These are phyloP conservation scores for Exserohilum turcica DNA, from an alignment of 2,329 filamentous ascomycete genomes.

Conservation along the genomic window DNA sequence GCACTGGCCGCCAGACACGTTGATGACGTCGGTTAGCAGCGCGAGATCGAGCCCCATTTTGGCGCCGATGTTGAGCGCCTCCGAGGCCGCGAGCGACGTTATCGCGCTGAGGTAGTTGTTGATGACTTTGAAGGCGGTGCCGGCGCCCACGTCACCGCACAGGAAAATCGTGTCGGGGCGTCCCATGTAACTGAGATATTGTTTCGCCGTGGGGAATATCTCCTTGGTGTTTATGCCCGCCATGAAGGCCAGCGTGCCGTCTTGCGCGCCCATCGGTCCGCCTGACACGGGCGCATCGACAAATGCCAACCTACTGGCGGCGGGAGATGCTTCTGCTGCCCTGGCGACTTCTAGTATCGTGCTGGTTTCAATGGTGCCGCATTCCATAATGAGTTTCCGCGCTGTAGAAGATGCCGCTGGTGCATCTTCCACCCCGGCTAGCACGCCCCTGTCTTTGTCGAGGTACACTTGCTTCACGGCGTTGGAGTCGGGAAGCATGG, in stretches of 20 bases:
- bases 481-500: constrained; percentile 49
- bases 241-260: constrained; percentile 92
- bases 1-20: constrained; percentile 84
- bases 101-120: constrained; percentile 96
- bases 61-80: constrained; percentile 67
- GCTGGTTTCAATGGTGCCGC: constrained; percentile 92
- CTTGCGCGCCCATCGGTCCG: constrained; percentile 84
- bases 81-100: constrained; percentile 76
- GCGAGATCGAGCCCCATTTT: constrained; percentile 64
- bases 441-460: constrained; percentile 48
- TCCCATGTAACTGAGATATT: constrained; percentile 79
- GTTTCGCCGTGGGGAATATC: constrained; percentile 61
- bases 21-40: constrained; percentile 81
- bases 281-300: constrained; percentile 96
- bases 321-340: constrained; percentile 57
- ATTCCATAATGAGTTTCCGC: constrained; percentile 84
- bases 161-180: constrained; percentile 72
- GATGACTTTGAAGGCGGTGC: constrained; percentile 86
- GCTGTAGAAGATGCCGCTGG: constrained; percentile 1
- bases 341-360: constrained; percentile 80
- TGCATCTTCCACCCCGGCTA: constrained; percentile 47
- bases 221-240: constrained; percentile 65
- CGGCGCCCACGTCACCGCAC: constrained; percentile 80
- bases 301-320: constrained; percentile 69
- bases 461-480: constrained; percentile 51